phyloP scores from a whole-genome alignment of 1,139 yeast genomes.

The Pneumocystis wakefieldiae region DNA sequence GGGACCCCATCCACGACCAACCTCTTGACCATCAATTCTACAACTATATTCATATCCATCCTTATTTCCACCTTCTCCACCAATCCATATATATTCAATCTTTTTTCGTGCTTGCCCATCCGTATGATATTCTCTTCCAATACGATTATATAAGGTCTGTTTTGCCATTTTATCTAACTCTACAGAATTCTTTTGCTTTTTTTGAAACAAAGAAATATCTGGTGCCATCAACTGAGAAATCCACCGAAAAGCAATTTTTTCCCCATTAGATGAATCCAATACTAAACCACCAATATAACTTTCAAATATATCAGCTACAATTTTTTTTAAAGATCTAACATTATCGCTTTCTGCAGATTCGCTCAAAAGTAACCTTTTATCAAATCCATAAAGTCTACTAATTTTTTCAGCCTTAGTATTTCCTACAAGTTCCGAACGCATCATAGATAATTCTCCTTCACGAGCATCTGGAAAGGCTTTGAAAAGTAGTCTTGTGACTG shows the following conservation, averaged over 20 bases:
- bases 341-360: slow-evolving; percentile 24
- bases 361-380: slow-evolving; percentile 39
- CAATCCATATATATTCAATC: slow-evolving; percentile 37
- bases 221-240: slow-evolving; percentile 40
- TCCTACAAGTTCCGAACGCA: slow-evolving; percentile 58
- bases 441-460: slow-evolving; percentile 68
- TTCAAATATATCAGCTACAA: slow-evolving; percentile 68
- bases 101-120: slow-evolving; percentile 3
- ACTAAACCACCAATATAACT: slow-evolving; percentile 81
- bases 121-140: slow-evolving; percentile 56
- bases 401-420: slow-evolving; percentile 61
- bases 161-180: slow-evolving; percentile 50
- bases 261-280: slow-evolving; percentile 39
- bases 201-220: slow-evolving; percentile 28
- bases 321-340: slow-evolving; percentile 27
- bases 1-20: slow-evolving; percentile 48
- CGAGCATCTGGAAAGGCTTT: slow-evolving; percentile 50
- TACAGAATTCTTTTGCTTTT: slow-evolving; percentile 22
- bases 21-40: slow-evolving; percentile 33
- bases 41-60: slow-evolving; percentile 48
- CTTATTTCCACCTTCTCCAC: slow-evolving; percentile 39
- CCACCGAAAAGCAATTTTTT: slow-evolving; percentile 34
- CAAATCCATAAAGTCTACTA: slow-evolving; percentile 57
- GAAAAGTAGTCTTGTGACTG: slow-evolving; percentile 55
- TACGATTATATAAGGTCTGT: slow-evolving; percentile 60